Base-by-base conservation (phyloP, 192 early-diverging fungal species). In the Linnemannia zychae region DNA sequence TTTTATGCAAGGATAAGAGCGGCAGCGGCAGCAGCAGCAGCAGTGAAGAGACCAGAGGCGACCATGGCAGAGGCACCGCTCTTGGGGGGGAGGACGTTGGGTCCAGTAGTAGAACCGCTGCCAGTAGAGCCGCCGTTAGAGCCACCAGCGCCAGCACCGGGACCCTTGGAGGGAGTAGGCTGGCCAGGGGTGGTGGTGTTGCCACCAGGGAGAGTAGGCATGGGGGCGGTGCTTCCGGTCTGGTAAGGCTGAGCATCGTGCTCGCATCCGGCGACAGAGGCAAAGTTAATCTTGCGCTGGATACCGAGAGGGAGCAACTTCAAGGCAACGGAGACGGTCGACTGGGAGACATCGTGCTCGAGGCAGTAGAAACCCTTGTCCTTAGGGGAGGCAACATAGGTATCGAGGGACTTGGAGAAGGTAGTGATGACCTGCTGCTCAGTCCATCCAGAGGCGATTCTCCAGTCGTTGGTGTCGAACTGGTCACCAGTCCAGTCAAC, bases 341-440 rank as follows among this genome's bases (percentile, higher is more conserved):
- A 74, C 5, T 48, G 13, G n/a, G 78, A 76, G 33, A 91, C 71
- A 83, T 91, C 90, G 74, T 91, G 90, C 82, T 90, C 88, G 17
- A 91, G 72, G 71, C 86, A 87, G 70, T 90, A 75, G 80, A 88
- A 88, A 75, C 90, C 90, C 7, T 74, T 74, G 74, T 87, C 70
- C 63, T 82, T 77, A 72, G 76, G 63, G 12, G 72, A 22, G 60
- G 78, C 68, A 38, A 75, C 84, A 20, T 86, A 85, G 47, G 67
- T 44, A n/a, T 85, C 83, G 20, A 85, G 52, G 13, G 68, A 72
- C 46, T 65, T 76, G 20, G 68, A 36, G 70, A 85, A 85, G 67
- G 44, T 77, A 1, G 44, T n/a, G 49, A 85, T 67, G 37, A 75
- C 79, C 71, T 37, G 38, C 71, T 88, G 68, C 82, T 76, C 85